Evolutionary conservation across 2,329 filamentous ascomycete species (phyloP), one percentile per base, ranked within the genome.

Genomic region (Colletotrichum ledebouriae): DNA sequence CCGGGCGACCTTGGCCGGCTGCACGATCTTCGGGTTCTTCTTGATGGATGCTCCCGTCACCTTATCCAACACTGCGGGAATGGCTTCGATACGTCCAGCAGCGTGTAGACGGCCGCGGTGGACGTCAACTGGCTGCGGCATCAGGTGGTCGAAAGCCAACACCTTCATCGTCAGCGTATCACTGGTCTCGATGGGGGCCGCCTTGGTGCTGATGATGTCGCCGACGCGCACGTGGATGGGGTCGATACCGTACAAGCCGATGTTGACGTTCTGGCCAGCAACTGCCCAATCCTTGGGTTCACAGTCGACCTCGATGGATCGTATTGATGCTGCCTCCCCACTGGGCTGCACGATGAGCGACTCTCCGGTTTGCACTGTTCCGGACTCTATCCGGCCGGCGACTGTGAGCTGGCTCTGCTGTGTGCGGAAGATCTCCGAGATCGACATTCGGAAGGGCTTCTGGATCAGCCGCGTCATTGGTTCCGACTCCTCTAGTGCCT

Each of bases 231-330:
- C 86, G 74, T 98, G 92, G 15, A 92, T 87, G 0, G 92, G 87
- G 73, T 98, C 95, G 75, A 98, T 94, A 72, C 95, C 92, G 9
- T 89, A 86, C 56, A 99, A 85, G 72, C 97, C 92, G n/a, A 99
- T 82, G 0, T 90, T 91, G 15, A 93, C 89, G 68, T 96, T 97
- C 75, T 98, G 94, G 1, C 95, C 95, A 1, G 95, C 94, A 13
- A 98, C 94, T 0, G 93, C 94, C 94, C 94, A 99, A 68, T 97
- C 94, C 12, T 86, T 87, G 1, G 87, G 81, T 58, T 92, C 87
- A 22, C 89, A 86, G 76, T 95, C 91, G 10, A 94, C 86, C 76
- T 96, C 90, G 55, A 99, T 84, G 3, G 89, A 91, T 76, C 95
- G 97, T 78, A 98, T 87, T 58, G 89, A 89, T 1, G 93, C 94